phyloP scores from a whole-genome alignment of 2,329 filamentous ascomycete genomes.

The Colletotrichum shisoi region DNA sequence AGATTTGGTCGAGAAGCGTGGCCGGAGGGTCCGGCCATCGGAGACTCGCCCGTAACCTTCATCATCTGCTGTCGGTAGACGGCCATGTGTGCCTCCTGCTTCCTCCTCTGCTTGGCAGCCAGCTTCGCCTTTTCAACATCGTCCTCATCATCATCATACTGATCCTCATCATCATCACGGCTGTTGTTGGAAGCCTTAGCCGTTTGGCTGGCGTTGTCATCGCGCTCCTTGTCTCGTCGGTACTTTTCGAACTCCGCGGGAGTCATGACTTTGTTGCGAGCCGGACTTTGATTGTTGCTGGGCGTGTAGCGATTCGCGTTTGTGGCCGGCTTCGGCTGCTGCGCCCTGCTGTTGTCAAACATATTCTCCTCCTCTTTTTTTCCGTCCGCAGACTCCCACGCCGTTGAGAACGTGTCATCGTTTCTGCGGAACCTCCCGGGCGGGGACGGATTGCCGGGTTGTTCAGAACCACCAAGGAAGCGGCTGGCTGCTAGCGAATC shows the following conservation, averaged over 20 bases:
- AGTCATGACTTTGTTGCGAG: slow-evolving; percentile 84
- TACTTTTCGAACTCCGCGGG: slow-evolving; percentile 86
- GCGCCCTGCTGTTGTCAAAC: slow-evolving; percentile 59
- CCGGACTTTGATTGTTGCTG: slow-evolving; percentile 51
- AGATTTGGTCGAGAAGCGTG: slow-evolving; percentile 63
- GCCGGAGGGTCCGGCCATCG: slow-evolving; percentile 57
- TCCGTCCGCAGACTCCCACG: slow-evolving; percentile 41
- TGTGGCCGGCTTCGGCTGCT: slow-evolving; percentile 37
- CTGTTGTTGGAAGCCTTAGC: slow-evolving; percentile 58
- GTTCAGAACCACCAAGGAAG: slow-evolving; percentile 48
- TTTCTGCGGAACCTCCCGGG: slow-evolving; percentile 50
- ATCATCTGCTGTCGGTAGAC: slow-evolving; percentile 96
- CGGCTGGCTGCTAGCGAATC: slow-evolving; percentile 61
- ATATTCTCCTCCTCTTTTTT: slow-evolving; percentile 60
- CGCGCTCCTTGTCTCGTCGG: slow-evolving; percentile 75
- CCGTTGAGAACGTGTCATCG: slow-evolving; percentile 52
- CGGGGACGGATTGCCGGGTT: slow-evolving; percentile 38
- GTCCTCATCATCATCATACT: slow-evolving; percentile 79
- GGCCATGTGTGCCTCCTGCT: slow-evolving; percentile 88
- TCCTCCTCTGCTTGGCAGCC: slow-evolving; percentile 77
- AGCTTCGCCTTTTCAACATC: slow-evolving; percentile 78
- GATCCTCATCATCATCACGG: slow-evolving; percentile 70
- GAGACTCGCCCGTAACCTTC: slow-evolving; percentile 85
- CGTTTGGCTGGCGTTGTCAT: slow-evolving; percentile 55
- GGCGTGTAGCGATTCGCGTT: slow-evolving; percentile 40